These are phyloP conservation scores for Venturia oleaginea DNA, from an alignment of 2,329 filamentous ascomycete genomes.

Conservation along the genomic window DNA sequence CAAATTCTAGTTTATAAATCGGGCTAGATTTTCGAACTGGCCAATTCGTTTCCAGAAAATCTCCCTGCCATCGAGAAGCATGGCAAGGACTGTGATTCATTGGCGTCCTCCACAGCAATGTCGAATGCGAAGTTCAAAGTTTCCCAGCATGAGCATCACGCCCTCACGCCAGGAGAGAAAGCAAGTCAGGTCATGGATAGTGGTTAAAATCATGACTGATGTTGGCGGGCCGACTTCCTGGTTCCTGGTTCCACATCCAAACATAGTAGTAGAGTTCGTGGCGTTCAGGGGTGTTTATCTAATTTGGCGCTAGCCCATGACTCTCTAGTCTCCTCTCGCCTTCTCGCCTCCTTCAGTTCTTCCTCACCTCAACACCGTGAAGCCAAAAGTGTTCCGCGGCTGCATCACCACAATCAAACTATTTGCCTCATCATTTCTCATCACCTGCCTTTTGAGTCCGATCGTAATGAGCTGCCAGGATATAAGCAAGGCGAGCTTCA, in stretches of 20 bases:
- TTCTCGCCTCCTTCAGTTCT: not conserved
- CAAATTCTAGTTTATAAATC: no score
- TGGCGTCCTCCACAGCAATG: not conserved
- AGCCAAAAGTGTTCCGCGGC: not conserved
- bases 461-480: not conserved
- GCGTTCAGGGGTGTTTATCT: not conserved
- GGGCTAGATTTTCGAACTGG: no score
- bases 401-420: not conserved
- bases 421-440: not conserved
- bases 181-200: not conserved
- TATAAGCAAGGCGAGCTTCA: not conserved
- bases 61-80: no score
- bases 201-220: no score
- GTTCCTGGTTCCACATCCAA: no score
- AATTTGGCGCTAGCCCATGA: not conserved
- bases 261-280: not conserved
- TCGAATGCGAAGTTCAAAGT: not conserved
- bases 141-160: not conserved
- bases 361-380: not conserved
- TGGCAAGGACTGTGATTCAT: no score
- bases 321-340: not conserved
- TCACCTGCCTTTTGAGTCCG: not conserved
- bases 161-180: not conserved
- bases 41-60: no score
- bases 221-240: no score